Evolutionary conservation across 1,139 yeast genomes (phyloP).

Genomic region (Geotrichum candidum): DNA sequence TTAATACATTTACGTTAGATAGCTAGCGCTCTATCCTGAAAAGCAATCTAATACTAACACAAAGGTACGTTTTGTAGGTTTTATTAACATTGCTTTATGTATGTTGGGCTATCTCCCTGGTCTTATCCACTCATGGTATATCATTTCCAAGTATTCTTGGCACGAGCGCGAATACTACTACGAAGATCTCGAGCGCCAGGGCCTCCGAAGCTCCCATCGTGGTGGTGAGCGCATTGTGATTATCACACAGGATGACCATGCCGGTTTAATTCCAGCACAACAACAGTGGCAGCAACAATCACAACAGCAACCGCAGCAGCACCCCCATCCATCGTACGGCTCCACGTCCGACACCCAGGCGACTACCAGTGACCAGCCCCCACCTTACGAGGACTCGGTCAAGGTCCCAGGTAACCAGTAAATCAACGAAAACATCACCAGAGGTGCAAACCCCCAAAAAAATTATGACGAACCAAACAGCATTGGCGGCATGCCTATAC

Average conservation of each 20-base stretch:
- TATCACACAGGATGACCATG: not conserved
- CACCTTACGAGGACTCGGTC: not conserved
- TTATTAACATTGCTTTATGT: conserved; percentile 71
- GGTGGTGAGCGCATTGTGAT: not conserved
- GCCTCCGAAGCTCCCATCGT: not conserved
- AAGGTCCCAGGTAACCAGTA: not conserved
- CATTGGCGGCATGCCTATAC: not conserved
- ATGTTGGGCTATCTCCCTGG: conserved; percentile 81
- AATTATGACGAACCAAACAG: not conserved
- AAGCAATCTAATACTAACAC: not conserved
- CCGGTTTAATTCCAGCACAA: not conserved
- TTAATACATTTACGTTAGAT: not conserved
- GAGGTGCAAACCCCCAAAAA: not conserved
- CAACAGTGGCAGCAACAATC: not conserved
- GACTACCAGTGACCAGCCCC: not conserved
- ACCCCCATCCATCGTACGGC: not conserved
- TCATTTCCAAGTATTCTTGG: conserved; percentile 40
- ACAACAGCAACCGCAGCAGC: not conserved
- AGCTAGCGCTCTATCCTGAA: not conserved
- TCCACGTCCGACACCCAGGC: not conserved
- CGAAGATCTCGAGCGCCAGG: not conserved
- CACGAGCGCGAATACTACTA: conserved; percentile 14
- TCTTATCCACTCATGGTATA: conserved; percentile 41
- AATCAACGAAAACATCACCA: not conserved
- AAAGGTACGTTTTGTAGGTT: conserved; percentile 30